Conservation (phyloP, 2,329 filamentous ascomycete genomes). For the Dothideomycetidae sp. region DNA sequence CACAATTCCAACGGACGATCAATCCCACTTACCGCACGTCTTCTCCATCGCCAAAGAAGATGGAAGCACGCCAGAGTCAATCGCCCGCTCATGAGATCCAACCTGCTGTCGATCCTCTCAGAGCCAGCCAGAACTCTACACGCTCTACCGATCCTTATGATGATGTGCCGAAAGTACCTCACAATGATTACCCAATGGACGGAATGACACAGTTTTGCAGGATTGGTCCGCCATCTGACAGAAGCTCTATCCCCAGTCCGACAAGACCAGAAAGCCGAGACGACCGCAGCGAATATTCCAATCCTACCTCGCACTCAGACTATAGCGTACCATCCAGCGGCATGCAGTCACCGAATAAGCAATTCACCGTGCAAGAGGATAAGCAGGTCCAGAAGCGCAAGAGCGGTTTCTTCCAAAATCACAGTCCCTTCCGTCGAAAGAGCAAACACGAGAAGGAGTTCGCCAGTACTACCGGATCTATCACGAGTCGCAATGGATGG, state of each 20-base stretch:
- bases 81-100: constrained; percentile 11
- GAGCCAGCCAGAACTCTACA: constrained; percentile 11
- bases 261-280: constrained; percentile 71
- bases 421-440: constrained; percentile 77
- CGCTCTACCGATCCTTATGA: constrained; percentile 40
- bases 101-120: constrained; percentile 7
- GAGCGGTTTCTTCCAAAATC: constrained; percentile 85
- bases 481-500: constrained; percentile 40
- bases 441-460: constrained; percentile 66
- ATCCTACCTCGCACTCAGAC: constrained; percentile 77
- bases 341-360: constrained; percentile 60
- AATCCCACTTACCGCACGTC: constrained; percentile 94
- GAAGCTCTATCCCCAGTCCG: constrained; percentile 52
- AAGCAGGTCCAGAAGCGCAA: constrained; percentile 55
- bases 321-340: constrained; percentile 59
- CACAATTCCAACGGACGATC: constrained; percentile 87
- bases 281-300: constrained; percentile 73
- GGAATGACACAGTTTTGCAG: constrained; percentile 97
- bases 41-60: constrained; percentile 65
- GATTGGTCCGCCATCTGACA: constrained; percentile 55
- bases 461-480: constrained; percentile 22
- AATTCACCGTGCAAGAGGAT: constrained; percentile 39
- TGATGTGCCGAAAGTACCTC: constrained; percentile 56
- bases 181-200: constrained; percentile 87
- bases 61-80: constrained; percentile 30